Evolutionary conservation across 768 basidiomycete genomes (phyloP).

Genomic region (Strobilomyces dryophilus): DNA sequence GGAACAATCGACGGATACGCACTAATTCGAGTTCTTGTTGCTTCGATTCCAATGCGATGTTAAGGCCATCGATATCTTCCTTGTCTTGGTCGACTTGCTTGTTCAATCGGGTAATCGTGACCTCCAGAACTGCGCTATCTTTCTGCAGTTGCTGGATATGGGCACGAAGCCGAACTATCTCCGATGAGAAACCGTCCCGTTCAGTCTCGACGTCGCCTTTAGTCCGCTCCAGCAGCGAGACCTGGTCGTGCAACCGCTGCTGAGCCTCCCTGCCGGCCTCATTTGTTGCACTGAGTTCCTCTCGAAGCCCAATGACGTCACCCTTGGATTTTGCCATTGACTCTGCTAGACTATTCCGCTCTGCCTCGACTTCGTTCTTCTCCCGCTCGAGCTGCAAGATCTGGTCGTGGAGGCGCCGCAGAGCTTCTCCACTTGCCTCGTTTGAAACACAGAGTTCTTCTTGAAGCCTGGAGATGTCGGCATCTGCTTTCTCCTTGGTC

Average conservation of each 20-base stretch:
- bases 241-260: conserved; percentile 22
- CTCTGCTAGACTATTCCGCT: conserved; percentile 25
- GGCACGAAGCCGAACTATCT: conserved; percentile 54
- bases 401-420: conserved; percentile 21
- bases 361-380: conserved; percentile 61
- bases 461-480: conserved; percentile 32
- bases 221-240: conserved; percentile 9
- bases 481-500: conserved; percentile 10
- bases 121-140: conserved; percentile 81
- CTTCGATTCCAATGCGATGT: conserved; percentile 90
- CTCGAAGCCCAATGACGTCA: conserved; percentile 35
- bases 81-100: conserved; percentile 65
- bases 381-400: conserved; percentile 9
- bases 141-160: conserved; percentile 71
- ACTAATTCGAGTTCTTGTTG: conserved; percentile 93
- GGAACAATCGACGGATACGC: conserved; percentile 21
- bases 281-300: conserved; percentile 43
- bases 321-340: conserved; percentile 35
- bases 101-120: conserved; percentile 68
- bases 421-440: conserved; percentile 32
- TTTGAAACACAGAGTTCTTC: conserved; percentile 46
- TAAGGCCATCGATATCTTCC: conserved; percentile 78
- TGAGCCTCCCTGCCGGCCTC: conserved; percentile 32
- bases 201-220: conserved; percentile 60
- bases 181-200: conserved; percentile 34